Percentiles rank a stretch among this genome's conserved stretches.
These are phyloP conservation scores for Lactarius sp. DNA, from an alignment of 768 basidiomycete genomes.

Conservation along the genomic window DNA sequence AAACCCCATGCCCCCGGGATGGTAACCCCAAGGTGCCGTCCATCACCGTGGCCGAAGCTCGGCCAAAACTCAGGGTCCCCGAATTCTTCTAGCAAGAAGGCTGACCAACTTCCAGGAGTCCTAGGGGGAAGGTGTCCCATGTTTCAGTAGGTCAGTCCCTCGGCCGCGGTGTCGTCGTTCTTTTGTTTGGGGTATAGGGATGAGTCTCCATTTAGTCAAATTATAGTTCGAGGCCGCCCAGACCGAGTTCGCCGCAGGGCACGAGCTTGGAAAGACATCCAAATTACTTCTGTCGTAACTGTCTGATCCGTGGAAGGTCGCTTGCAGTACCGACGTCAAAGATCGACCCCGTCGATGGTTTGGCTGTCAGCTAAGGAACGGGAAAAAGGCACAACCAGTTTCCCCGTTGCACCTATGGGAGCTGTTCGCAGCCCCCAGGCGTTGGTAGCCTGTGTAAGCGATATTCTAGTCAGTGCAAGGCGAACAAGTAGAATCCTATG, in stretches of 20 bases:
- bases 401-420: background rate
- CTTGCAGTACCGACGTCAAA: background rate
- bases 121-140: background rate
- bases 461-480: background rate
- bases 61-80: background rate
- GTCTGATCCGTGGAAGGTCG: background rate
- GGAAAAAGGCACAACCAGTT: background rate
- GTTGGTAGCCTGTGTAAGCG: background rate
- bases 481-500: background rate
- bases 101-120: background rate
- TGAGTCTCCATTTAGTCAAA: background rate
- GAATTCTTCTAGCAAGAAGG: background rate
- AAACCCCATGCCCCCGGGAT: background rate
- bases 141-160: background rate
- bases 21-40: background rate
- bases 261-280: no score
- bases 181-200: background rate
- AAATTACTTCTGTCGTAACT: no score
- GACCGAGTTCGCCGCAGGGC: background rate
- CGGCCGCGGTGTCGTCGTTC: background rate
- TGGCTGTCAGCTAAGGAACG: background rate
- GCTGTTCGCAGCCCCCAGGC: background rate
- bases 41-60: background rate
- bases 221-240: background rate
- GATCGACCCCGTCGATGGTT: background rate